Conservation (phyloP, 2,329 filamentous ascomycete species). For the Reticulascus tulasneorum region DNA sequence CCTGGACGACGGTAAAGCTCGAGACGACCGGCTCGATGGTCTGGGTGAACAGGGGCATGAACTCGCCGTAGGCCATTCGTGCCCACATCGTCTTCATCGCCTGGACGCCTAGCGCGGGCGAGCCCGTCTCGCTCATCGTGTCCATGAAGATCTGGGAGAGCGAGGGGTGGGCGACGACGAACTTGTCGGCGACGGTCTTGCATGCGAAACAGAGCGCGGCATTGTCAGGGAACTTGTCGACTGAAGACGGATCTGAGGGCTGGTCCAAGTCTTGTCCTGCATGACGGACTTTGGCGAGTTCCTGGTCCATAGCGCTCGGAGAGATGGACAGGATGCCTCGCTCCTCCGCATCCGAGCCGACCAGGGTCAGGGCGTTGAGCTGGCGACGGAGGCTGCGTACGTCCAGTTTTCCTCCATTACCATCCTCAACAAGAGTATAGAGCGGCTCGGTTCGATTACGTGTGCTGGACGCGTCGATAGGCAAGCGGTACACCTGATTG, state of each 20-base stretch:
- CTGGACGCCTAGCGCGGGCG: background rate
- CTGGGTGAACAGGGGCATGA: background rate
- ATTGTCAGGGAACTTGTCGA: no score
- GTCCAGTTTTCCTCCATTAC: background rate
- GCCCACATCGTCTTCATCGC: background rate
- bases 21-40: background rate
- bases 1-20: background rate
- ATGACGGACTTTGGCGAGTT: background rate
- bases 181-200: background rate
- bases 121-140: background rate
- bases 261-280: no score
- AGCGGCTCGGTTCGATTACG: constrained; percentile 2
- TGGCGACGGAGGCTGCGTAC: background rate
- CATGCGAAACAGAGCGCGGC: background rate
- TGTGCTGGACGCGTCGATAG: background rate
- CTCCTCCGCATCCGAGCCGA: background rate
- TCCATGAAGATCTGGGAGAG: background rate
- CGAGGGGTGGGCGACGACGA: background rate
- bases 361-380: background rate
- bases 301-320: background rate
- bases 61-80: background rate
- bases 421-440: background rate
- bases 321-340: background rate
- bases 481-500: background rate
- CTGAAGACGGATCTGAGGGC: no score